Evolutionary conservation across 2,329 filamentous ascomycete genomes (phyloP), one percentile per base, ranked within the genome.

Genomic region (Curvularia eragrostidis): DNA sequence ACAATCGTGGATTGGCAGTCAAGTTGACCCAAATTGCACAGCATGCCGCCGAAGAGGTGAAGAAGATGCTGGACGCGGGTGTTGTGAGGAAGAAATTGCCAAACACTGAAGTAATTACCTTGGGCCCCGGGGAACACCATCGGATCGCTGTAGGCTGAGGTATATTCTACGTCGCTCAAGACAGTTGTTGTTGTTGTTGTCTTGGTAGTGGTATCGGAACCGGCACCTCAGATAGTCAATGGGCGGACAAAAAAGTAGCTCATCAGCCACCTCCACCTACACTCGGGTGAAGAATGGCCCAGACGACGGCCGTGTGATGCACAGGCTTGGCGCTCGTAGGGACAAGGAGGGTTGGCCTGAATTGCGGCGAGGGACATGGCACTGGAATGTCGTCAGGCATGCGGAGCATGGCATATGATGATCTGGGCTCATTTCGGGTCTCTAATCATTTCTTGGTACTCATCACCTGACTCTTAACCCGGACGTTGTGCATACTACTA

Each of bases 1-100:
- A 84, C 34, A 81, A 82, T 24, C 77, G 76, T 3, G 86, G 86
- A 0, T 67, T 85, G 48, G 82, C 81, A 3, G 84, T 82, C 4
- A 80, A 74, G 39, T 78, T 83, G 68, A 77, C 86, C 4, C 81
- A 79, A 59, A 84, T 82, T 24, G 71, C 67, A 7, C 74, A 75
- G 52, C 72, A 64, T 51, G 64, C 66, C 32, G 62, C 69, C 8
- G 65, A 72, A 18, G 64, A 75, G 43, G 69, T 75, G 42, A 66
- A 69, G 50, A 67, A 49, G 48, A 70, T 69, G 71, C 48, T 76
- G 3, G 60, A 64, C 8, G 61, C 69, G 26, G 64, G 65, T 5
- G 46, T 36, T 18, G 56, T 58, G 34, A 56, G 48, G 24, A 59
- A 56, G 42, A 60, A 49, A 26, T 19, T 61, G 4, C 24, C 48